Evolutionary conservation across 2,329 filamentous ascomycete species (phyloP).

Genomic region (Pseudophaeomoniella oleicola): DNA sequence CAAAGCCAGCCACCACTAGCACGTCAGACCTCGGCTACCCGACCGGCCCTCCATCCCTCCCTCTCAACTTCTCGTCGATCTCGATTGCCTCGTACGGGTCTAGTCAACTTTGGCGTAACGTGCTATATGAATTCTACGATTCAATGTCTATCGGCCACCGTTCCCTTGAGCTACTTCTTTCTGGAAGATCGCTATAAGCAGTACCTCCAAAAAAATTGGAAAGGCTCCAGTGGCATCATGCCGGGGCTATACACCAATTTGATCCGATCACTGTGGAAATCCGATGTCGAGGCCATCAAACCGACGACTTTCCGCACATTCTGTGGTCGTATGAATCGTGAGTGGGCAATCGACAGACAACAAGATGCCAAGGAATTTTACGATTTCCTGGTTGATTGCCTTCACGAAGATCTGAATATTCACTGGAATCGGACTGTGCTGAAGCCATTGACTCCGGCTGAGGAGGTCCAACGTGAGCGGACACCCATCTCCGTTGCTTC

Average conservation of each 20-base stretch:
- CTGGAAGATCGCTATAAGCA: slow-evolving; percentile 45
- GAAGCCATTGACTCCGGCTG: slow-evolving; percentile 40
- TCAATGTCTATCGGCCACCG: slow-evolving; percentile 66
- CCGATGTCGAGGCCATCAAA: slow-evolving; percentile 34
- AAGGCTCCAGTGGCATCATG: slow-evolving; percentile 48
- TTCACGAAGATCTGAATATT: slow-evolving; percentile 75
- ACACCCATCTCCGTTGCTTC: slow-evolving; percentile 52
- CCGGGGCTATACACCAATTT: slow-evolving; percentile 48
- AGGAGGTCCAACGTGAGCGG: slow-evolving; percentile 46
- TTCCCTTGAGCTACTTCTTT: slow-evolving; percentile 48
- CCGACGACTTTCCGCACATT: slow-evolving; percentile 53
- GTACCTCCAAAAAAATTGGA: slow-evolving; percentile 50
- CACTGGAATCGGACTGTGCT: slow-evolving; percentile 46
- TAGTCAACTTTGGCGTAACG: slow-evolving; percentile 66
- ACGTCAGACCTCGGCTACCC: slow-evolving; percentile 28
- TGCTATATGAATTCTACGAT: slow-evolving; percentile 91
- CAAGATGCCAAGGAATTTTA: slow-evolving; percentile 90
- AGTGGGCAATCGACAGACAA: slow-evolving; percentile 61
- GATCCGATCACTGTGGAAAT: slow-evolving; percentile 48
- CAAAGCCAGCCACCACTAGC: slow-evolving; percentile 27
- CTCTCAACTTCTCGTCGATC: slow-evolving; percentile 27
- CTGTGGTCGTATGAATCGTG: slow-evolving; percentile 46
- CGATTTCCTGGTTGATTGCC: slow-evolving; percentile 62
- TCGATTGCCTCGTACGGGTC: slow-evolving; percentile 51
- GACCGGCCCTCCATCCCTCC: slow-evolving; percentile 27